These are phyloP conservation scores for Paramecium octaurelia DNA, from an alignment of 73 alveolate genomes.

Conservation along the genomic window DNA sequence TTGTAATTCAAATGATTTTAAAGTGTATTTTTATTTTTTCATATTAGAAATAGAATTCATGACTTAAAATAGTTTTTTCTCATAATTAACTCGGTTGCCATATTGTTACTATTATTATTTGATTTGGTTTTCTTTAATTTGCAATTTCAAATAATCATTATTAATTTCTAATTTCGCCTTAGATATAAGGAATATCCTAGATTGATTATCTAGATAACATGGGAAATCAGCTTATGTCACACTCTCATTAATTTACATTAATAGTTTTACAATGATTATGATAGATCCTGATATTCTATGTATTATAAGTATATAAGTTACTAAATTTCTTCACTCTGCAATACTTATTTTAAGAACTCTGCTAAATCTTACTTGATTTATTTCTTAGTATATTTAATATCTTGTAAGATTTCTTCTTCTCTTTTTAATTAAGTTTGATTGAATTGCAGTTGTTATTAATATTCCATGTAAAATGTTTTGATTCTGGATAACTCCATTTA, in stretches of 20 bases:
- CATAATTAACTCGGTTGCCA: not conserved
- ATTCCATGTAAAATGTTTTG: not conserved
- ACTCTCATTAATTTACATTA: conserved; percentile 26
- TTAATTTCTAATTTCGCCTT: not conserved
- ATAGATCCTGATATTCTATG: conserved; percentile 28
- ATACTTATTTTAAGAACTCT: conserved; percentile 30
- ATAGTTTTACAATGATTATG: not conserved
- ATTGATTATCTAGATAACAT: not conserved
- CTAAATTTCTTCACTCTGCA: conserved; percentile 15
- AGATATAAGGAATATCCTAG: not conserved
- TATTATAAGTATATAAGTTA: not conserved
- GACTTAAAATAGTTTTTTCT: conserved; percentile 13
- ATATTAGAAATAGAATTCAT: not conserved
- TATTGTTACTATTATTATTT: not conserved
- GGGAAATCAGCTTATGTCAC: conserved; percentile 19
- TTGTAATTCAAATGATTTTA: not conserved
- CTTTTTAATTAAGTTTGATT: not conserved
- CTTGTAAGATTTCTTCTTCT: conserved; percentile 10
- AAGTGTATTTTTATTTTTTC: not conserved
- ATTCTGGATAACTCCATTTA: not conserved
- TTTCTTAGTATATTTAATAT: not conserved
- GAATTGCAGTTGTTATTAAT: not conserved
- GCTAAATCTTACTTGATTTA: conserved; percentile 21
- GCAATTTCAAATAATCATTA: not conserved
- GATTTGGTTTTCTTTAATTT: not conserved